Percentiles rank a stretch among this genome's conserved stretches.
Evolutionary conservation across 2,329 filamentous ascomycete genomes (phyloP).

Genomic region (Curvularia lunata): DNA sequence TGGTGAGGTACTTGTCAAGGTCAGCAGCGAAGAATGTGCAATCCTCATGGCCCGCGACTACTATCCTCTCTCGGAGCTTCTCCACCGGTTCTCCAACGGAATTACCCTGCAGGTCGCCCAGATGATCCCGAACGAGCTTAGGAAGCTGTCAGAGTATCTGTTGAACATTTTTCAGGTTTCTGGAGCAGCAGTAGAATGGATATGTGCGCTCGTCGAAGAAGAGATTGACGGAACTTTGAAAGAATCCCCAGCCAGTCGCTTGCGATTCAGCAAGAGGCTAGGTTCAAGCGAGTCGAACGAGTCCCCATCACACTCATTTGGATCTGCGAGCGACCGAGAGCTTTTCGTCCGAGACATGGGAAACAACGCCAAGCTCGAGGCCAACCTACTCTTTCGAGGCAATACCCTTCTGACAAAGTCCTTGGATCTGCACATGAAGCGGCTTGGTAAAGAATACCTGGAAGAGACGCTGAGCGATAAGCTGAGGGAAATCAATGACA

Average conservation of each 20-base stretch:
- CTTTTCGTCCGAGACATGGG: conserved; percentile 77
- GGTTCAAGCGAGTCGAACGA: conserved; percentile 74
- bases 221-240: conserved; percentile 94
- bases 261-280: conserved; percentile 73
- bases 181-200: conserved; percentile 82
- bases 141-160: conserved; percentile 81
- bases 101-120: conserved; percentile 85
- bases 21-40: conserved; percentile 85
- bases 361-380: conserved; percentile 81
- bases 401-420: conserved; percentile 94
- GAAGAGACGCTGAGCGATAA: conserved; percentile 87
- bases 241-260: conserved; percentile 71
- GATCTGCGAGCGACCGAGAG: conserved; percentile 66
- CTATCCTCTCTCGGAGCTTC: conserved; percentile 76
- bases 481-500: conserved; percentile 85
- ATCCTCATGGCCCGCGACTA: conserved; percentile 89
- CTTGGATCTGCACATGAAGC: conserved; percentile 93
- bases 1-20: conserved; percentile 82
- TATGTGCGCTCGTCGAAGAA: conserved; percentile 91
- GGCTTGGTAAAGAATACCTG: conserved; percentile 89
- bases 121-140: conserved; percentile 77
- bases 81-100: conserved; percentile 83
- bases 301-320: conserved; percentile 47
- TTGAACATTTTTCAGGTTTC: conserved; percentile 96
- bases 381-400: conserved; percentile 91